Evolutionary conservation across 2,329 filamentous ascomycete genomes (phyloP).

Genomic region (Chaetomiaceae sp.): DNA sequence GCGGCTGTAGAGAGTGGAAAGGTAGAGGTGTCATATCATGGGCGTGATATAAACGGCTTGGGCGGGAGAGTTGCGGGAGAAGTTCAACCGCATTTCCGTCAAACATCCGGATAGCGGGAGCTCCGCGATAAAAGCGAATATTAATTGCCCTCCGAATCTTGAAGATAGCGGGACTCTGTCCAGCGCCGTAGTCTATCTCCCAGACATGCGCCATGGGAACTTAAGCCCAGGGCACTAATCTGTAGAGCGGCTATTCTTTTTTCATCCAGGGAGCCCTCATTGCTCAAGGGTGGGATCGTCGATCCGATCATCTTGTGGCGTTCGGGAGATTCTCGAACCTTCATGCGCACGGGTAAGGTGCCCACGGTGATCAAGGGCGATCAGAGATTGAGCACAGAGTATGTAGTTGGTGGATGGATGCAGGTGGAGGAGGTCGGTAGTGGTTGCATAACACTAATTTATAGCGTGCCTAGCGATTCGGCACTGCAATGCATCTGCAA

Average conservation of each 20-base stretch:
- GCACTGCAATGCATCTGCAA: background rate
- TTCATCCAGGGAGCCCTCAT: background rate
- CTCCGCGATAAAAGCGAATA: too few relatives aligned
- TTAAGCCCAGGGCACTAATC: too few relatives aligned
- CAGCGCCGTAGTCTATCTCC: too few relatives aligned
- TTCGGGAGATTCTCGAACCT: slow-evolving; percentile 9
- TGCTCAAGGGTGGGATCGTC: background rate
- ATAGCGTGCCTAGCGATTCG: background rate
- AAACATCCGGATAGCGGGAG: slow-evolving; percentile 24
- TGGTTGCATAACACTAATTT: background rate
- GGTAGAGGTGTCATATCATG: background rate
- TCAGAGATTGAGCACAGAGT: too few relatives aligned
- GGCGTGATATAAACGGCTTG: slow-evolving; percentile 11
- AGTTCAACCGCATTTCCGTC: slow-evolving; percentile 9
- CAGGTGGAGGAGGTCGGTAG: background rate
- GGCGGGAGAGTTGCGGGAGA: slow-evolving; percentile 14
- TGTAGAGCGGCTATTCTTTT: too few relatives aligned
- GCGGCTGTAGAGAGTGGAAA: background rate
- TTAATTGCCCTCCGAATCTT: too few relatives aligned
- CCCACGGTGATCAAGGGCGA: background rate
- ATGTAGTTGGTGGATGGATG: background rate
- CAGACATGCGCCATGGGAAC: too few relatives aligned
- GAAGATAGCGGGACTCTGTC: too few relatives aligned
- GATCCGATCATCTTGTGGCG: slow-evolving; percentile 2
- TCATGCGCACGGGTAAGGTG: slow-evolving; percentile 7